phyloP scores from a whole-genome alignment of 129 eudicot genomes.

The Logfia minima region DNA sequence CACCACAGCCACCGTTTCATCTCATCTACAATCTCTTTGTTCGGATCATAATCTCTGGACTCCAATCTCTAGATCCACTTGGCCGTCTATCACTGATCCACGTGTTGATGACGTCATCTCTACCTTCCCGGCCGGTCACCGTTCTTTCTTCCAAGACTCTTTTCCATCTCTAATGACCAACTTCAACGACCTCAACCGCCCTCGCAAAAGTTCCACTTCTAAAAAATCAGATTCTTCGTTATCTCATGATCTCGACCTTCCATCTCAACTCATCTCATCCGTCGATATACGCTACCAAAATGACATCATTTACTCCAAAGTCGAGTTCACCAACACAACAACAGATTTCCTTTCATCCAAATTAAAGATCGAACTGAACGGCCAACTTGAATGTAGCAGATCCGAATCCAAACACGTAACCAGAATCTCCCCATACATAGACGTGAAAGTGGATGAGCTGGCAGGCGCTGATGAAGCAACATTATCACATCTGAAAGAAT shows the following conservation, averaged over 20 bases:
- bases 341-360: slow-evolving; percentile 9
- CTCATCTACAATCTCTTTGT: slow-evolving; percentile 36
- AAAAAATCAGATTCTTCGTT: background rate
- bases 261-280: slow-evolving; percentile 35
- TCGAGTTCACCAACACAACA: slow-evolving; percentile 22
- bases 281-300: slow-evolving; percentile 36
- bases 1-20: slow-evolving; percentile 41
- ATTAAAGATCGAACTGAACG: slow-evolving; percentile 17
- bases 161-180: slow-evolving; percentile 36
- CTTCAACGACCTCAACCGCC: background rate
- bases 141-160: slow-evolving; percentile 49
- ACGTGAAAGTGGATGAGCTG: slow-evolving; percentile 3
- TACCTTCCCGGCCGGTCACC: slow-evolving; percentile 50
- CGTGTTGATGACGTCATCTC: slow-evolving; percentile 40
- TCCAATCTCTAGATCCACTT: slow-evolving; percentile 40
- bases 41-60: slow-evolving; percentile 45
- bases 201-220: too few species aligned
- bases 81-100: slow-evolving; percentile 55
- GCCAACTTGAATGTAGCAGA: background rate
- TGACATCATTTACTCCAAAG: slow-evolving; percentile 26
- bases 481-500: background rate
- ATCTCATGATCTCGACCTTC: background rate
- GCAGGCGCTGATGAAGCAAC: slow-evolving; percentile 1
- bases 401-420: background rate
- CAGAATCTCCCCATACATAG: background rate